Percentiles rank a stretch among this genome's conserved stretches.
These are phyloP conservation scores for Ceratocystiopsis brevicomis DNA, from an alignment of 2,329 filamentous ascomycete genomes.

Conservation along the genomic window DNA sequence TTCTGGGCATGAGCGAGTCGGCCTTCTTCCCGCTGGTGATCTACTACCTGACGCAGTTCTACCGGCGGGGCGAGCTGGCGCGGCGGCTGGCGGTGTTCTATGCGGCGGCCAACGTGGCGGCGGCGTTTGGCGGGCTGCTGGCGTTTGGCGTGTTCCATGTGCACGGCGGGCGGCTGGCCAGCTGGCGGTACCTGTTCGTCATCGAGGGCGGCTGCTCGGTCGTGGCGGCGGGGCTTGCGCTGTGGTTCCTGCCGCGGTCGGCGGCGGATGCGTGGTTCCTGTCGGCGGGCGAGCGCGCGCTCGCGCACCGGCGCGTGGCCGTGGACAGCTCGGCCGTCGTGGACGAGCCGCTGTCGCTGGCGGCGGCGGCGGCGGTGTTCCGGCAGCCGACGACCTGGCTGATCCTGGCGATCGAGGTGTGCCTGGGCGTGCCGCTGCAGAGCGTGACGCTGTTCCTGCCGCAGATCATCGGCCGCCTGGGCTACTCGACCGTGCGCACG, in stretches of 20 bases:
- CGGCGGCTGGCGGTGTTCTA: conserved; percentile 48
- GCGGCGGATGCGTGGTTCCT: conserved; percentile 44
- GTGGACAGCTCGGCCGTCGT: conserved; percentile 51
- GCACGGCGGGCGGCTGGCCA: conserved; percentile 16
- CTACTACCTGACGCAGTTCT: conserved; percentile 44
- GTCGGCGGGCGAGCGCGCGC: conserved; percentile 41
- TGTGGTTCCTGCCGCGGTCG: conserved; percentile 46
- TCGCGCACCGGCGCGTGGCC: conserved; percentile 57
- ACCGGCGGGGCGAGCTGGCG: conserved; percentile 51
- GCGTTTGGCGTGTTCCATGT: conserved; percentile 31
- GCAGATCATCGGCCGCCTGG: conserved; percentile 10
- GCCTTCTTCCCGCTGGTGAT: conserved; percentile 13
- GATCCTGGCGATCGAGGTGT: conserved; percentile 36
- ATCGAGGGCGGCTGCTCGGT: conserved; percentile 40
- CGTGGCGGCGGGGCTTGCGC: conserved; percentile 43
- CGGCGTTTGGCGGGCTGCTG: conserved; percentile 10
- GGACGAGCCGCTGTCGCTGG: conserved; percentile 30
- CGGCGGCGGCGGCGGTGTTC: conserved; percentile 33
- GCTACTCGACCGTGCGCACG: conserved; percentile 30
- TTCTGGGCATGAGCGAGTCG: conserved; percentile 38
- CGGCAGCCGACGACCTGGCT: conserved; percentile 27
- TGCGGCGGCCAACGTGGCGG: conserved; percentile 8
- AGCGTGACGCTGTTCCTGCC: conserved; percentile 20
- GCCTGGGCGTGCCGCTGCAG: conserved; percentile 39
- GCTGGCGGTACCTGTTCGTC: conserved; percentile 33